A percentile compares a stretch with the other conserved stretches of the same genome.
These are phyloP conservation scores for Claviceps purpurea DNA, from an alignment of 2,329 filamentous ascomycete genomes.

Conservation along the genomic window DNA sequence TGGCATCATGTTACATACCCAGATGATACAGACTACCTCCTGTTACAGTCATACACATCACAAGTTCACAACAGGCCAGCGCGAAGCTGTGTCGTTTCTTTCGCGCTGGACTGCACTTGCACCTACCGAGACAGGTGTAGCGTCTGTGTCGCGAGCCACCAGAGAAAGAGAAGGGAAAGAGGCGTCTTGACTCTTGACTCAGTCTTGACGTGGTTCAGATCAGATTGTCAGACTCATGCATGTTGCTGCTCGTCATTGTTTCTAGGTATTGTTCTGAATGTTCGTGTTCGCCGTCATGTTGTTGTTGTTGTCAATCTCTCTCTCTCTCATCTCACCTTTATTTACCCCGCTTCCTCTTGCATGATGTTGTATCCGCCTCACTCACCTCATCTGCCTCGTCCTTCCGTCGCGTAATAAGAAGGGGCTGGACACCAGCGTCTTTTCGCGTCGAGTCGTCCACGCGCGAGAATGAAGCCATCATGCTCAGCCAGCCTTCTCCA, in stretches of 20 bases:
- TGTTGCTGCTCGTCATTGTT: too few relatives aligned
- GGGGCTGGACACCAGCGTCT: constrained; percentile 2
- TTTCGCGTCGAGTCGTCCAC: constrained; percentile 2
- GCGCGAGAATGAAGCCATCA: constrained; percentile 2
- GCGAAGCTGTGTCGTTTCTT: not conserved
- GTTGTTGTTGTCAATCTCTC: not conserved
- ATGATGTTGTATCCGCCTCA: too few relatives aligned
- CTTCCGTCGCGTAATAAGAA: not conserved
- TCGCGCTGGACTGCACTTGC: not conserved
- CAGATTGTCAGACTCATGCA: too few relatives aligned
- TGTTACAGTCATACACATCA: too few relatives aligned
- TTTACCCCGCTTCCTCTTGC: too few relatives aligned
- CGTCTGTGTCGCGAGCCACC: not conserved
- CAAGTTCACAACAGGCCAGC: too few relatives aligned
- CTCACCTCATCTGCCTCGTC: not conserved
- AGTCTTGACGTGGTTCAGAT: too few relatives aligned
- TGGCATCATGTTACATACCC: too few relatives aligned
- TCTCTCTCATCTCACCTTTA: not conserved
- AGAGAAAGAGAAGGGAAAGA: not conserved
- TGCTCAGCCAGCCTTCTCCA: not conserved
- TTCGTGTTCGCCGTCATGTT: not conserved
- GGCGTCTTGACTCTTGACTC: too few relatives aligned
- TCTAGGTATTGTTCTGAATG: too few relatives aligned
- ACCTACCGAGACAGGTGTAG: not conserved
- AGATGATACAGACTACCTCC: too few relatives aligned